Percentiles rank a stretch among this genome's conserved stretches.
Evolutionary conservation across 2,329 filamentous ascomycete species (phyloP).

Genomic region (Paecilomyces fulvus): DNA sequence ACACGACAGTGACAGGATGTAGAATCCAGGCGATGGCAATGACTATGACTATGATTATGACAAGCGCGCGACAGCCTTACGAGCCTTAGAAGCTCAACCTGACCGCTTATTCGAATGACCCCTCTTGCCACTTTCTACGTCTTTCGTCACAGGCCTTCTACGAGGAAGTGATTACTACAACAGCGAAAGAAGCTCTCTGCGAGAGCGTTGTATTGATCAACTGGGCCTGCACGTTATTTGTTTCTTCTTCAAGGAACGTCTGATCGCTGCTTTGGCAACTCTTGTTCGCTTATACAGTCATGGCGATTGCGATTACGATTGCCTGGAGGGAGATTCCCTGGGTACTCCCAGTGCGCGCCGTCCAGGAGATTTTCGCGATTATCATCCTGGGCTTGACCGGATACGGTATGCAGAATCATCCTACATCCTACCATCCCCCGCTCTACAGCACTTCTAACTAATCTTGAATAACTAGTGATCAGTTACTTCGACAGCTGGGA

Average conservation of each 20-base stretch:
- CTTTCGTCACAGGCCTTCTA: neutral
- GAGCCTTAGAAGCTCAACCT: neutral
- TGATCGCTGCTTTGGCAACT: neutral
- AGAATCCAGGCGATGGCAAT: neutral
- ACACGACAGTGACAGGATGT: neutral
- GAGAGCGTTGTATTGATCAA: neutral
- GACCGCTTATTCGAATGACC: neutral
- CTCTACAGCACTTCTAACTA: no score
- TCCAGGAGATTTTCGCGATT: conserved; percentile 60
- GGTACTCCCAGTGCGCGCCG: conserved; percentile 49
- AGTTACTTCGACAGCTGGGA: conserved; percentile 37
- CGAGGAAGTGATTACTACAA: neutral
- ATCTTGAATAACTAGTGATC: no score
- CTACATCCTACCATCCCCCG: neutral
- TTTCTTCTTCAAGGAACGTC: neutral
- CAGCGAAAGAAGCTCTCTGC: neutral
- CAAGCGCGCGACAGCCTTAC: neutral
- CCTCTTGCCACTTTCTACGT: neutral
- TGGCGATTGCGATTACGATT: neutral
- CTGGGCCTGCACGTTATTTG: neutral
- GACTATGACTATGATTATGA: neutral
- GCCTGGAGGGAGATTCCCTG: neutral
- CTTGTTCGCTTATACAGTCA: neutral
- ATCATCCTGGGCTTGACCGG: conserved; percentile 67
- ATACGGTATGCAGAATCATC: conserved; percentile 58